These are phyloP conservation scores for Loxodes magnus DNA, from an alignment of 73 alveolate species.

Conservation along the genomic window DNA sequence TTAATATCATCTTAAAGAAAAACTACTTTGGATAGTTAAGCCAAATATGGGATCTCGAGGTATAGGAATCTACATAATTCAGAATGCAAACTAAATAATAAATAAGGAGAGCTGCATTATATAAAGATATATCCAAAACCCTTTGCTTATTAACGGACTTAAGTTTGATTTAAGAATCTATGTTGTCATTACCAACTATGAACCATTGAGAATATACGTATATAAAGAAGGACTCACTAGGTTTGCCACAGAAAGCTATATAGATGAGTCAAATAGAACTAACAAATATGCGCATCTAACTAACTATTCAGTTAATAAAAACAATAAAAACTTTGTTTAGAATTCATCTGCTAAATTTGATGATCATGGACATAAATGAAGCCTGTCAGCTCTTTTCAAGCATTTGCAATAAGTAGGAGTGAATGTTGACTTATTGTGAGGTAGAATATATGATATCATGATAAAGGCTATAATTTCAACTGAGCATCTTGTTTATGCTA, in stretches of 20 bases:
- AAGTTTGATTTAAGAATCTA: constrained; percentile 79
- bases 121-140: constrained; percentile 71
- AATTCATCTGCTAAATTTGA: constrained; percentile 29
- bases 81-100: constrained; percentile 32
- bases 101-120: constrained; percentile 63
- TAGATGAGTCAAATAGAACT: constrained; percentile 16
- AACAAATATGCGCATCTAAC: constrained; percentile 35
- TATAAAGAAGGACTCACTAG: constrained; percentile 75
- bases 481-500: constrained; percentile 32
- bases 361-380: constrained; percentile 42
- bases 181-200: constrained; percentile 67
- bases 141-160: constrained; percentile 64
- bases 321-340: constrained; percentile 27
- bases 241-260: constrained; percentile 42
- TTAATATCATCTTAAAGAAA: constrained; percentile 7
- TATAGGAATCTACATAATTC: constrained; percentile 85
- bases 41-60: constrained; percentile 92
- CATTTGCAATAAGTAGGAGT: constrained; percentile 27
- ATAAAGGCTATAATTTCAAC: constrained; percentile 50
- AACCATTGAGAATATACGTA: constrained; percentile 64
- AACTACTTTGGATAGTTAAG: constrained; percentile 89
- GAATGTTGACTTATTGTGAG: constrained; percentile 54
- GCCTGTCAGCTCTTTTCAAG: constrained; percentile 30
- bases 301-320: constrained; percentile 39
- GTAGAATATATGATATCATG: constrained; percentile 63